phyloP scores from a whole-genome alignment of 1,284 basidiomycete genomes.

The Rhodotorula sp. region DNA sequence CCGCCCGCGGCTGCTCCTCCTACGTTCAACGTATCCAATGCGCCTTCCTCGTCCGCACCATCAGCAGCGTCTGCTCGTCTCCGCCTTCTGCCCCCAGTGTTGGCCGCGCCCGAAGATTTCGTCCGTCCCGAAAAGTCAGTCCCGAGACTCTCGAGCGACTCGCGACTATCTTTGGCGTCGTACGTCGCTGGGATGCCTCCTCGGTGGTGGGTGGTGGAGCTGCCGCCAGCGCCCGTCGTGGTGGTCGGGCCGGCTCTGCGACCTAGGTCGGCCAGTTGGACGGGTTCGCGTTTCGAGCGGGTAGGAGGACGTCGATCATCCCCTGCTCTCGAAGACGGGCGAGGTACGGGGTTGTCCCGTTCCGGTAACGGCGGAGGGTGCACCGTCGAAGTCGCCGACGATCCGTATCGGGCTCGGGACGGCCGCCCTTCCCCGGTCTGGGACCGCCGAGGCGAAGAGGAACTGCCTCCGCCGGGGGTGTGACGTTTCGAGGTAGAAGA shows the following conservation, averaged over 20 bases:
- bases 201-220: not conserved
- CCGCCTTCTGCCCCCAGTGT: conserved; percentile 11
- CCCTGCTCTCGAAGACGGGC: not conserved
- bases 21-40: not conserved
- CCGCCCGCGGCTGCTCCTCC: not conserved
- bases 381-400: not conserved
- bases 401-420: not conserved
- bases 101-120: conserved; percentile 1
- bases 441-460: not conserved
- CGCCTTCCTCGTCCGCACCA: conserved; percentile 8
- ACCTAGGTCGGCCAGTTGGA: conserved; percentile 32
- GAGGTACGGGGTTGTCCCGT: not conserved
- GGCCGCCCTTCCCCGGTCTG: not conserved
- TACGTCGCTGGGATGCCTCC: no score
- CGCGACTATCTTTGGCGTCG: conserved; percentile 24
- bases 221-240: not conserved
- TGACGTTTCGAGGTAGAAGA: not conserved
- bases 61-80: conserved; percentile 5
- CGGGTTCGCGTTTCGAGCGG: conserved; percentile 32
- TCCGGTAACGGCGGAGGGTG: not conserved
- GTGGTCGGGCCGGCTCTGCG: not conserved
- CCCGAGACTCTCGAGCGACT: conserved; percentile 34
- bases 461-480: not conserved
- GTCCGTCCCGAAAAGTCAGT: conserved; percentile 25
- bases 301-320: not conserved